phyloP scores from a whole-genome alignment of 805 yeast species.

The Kazachstania africana region DNA sequence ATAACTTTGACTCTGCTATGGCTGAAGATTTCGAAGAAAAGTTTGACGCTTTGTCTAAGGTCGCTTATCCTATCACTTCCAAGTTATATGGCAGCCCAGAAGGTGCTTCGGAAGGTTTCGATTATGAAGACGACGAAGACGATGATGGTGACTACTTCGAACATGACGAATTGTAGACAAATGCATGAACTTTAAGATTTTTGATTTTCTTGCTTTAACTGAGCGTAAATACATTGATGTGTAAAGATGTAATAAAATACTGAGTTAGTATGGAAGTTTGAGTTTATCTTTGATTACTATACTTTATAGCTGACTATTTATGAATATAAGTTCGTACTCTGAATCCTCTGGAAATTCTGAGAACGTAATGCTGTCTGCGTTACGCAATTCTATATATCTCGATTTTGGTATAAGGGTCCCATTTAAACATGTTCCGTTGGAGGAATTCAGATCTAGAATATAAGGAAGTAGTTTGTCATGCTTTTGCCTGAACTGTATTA shows the following conservation, averaged over 20 bases:
- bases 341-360: conserved; percentile 27
- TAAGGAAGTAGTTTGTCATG: conserved; percentile 24
- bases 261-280: no score
- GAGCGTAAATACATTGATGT: no score
- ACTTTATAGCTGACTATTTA: conserved; percentile 2
- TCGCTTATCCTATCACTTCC: conserved; percentile 92
- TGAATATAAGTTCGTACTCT: conserved; percentile 16
- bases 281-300: no score
- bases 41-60: conserved; percentile 88
- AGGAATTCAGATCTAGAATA: conserved; percentile 35
- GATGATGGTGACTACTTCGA: no score
- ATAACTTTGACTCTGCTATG: conserved; percentile 79
- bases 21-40: conserved; percentile 82
- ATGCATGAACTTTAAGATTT: no score
- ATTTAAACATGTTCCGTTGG: conserved; percentile 37
- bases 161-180: no score
- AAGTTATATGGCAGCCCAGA: conserved; percentile 62
- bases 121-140: no score
- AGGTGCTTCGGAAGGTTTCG: no score
- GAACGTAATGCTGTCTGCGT: conserved; percentile 32
- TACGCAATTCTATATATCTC: conserved; percentile 32
- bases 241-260: no score
- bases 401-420: conserved; percentile 29
- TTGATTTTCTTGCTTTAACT: no score
- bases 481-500: conserved; percentile 31